Base-by-base conservation (phyloP, 495 filamentous ascomycete species). In the Choiromyces venosus region DNA sequence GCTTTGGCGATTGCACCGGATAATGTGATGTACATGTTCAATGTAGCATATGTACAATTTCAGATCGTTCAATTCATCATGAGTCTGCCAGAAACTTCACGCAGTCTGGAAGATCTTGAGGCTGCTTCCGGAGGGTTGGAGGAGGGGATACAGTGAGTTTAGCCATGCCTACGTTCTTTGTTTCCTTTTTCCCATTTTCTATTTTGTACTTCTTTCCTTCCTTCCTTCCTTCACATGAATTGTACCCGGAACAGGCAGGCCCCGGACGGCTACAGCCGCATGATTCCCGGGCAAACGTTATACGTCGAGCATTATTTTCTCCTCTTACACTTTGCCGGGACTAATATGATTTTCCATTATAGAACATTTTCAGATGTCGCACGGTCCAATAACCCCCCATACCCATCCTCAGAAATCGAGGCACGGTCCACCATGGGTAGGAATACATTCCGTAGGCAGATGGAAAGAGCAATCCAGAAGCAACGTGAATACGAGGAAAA, bases 41-140 rank as follows among this genome's bases (percentile, higher is more conserved):
- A 99, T 81, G 92, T 99, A 21, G 95, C 95, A 35, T 99, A 97
- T 75, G 93, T 97, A 25, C 94, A 98, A 80, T 93, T 96, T 74
- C 93, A 97, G 81, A 88, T 97, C 68, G 94, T 94, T 42, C 89
- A 90, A 37, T 86, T 91, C 46, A 87, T 97, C n/a, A 88, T 93
- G 84, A 85, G 83, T 67, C 86, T 97, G 29, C 85, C 86, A 37
- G 91, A 96, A 73, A 86, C 86, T 0, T 91, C 96, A 74, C 88
- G 92, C 65, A 92, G 89, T 0, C 85, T 95, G 0, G 87, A 86
- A 66, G 93, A 97, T 71, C 88, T 97, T 33, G 86, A 94, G 77
- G 88, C 86, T 37, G 95, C 95, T 10, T 86, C 87, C 0, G 86
- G 87, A 21, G 95, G 93, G n/a, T 89, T 97, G n/a, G 93, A 96